Evolutionary conservation across 1,139 yeast genomes (phyloP).

Genomic region (Spathaspora sp.): DNA sequence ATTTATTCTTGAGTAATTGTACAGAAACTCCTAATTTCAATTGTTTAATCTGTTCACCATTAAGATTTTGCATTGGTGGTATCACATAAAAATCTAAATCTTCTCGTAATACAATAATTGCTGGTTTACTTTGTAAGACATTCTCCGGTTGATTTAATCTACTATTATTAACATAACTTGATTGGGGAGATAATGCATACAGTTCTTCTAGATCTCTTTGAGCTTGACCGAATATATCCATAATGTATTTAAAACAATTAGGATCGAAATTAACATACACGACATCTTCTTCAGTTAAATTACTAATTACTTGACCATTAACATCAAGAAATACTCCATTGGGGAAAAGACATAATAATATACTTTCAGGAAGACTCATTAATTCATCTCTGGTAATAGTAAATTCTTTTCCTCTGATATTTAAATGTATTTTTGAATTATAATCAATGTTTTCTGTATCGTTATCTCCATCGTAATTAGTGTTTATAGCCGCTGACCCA

Average conservation of each 20-base stretch:
- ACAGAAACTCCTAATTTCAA: constrained; percentile 67
- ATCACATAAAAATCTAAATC: constrained; percentile 92
- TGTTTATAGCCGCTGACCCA: constrained; percentile 8
- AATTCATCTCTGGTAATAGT: constrained; percentile 83
- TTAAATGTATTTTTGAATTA: constrained; percentile 64
- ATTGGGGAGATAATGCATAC: constrained; percentile 2
- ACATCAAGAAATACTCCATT: constrained; percentile 83
- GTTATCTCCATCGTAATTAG: constrained; percentile 16
- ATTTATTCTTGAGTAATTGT: constrained; percentile 50
- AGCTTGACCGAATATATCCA: constrained; percentile 59
- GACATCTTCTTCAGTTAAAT: constrained; percentile 71
- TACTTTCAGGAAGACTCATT: constrained; percentile 87
- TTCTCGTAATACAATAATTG: constrained; percentile 88
- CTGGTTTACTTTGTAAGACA: constrained; percentile 77
- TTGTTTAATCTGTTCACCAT: constrained; percentile 53
- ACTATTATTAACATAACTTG: constrained; percentile 3
- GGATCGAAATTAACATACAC: constrained; percentile 87
- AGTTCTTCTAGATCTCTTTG: constrained; percentile 30
- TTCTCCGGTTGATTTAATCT: constrained; percentile 29
- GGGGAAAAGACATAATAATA: constrained; percentile 82
- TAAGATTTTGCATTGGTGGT: constrained; percentile 62
- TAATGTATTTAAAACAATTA: constrained; percentile 77
- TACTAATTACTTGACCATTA: constrained; percentile 72
- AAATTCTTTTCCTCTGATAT: constrained; percentile 62
- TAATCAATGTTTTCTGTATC: constrained; percentile 47